Conservation (phyloP, 768 basidiomycete genomes). For the Tulasnella sp. region DNA sequence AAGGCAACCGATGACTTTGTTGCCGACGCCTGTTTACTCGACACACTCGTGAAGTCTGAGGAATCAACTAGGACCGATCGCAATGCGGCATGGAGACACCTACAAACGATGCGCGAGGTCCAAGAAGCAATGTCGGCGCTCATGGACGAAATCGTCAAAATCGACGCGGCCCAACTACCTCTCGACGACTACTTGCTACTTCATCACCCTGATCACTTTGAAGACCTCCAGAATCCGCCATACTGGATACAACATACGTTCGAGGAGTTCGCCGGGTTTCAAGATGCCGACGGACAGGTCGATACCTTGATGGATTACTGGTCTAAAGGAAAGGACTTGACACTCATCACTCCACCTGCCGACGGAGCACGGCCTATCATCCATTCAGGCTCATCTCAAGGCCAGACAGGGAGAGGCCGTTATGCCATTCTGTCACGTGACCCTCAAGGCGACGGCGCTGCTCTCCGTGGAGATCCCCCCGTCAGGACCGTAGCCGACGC, state of each 20-base stretch:
- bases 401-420: background rate
- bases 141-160: conserved; percentile 38
- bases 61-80: background rate
- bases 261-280: conserved; percentile 21
- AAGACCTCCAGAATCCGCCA: conserved; percentile 40
- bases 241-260: conserved; percentile 37
- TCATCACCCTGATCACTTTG: conserved; percentile 45
- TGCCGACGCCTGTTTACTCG: background rate
- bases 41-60: background rate
- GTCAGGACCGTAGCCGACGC: background rate
- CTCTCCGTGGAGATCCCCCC: background rate
- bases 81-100: conserved; percentile 34
- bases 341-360: conserved; percentile 1
- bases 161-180: conserved; percentile 33
- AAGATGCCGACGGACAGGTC: background rate
- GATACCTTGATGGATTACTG: conserved; percentile 1
- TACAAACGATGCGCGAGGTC: conserved; percentile 37
- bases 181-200: conserved; percentile 40
- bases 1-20: conserved; percentile 24
- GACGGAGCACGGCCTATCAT: background rate
- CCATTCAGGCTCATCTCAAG: background rate
- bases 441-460: background rate
- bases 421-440: background rate
- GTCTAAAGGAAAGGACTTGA: background rate
- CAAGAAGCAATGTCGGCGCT: conserved; percentile 43